Evolutionary conservation across 2,329 filamentous ascomycete genomes (phyloP).

Genomic region (Chrysoporthe cubensis): DNA sequence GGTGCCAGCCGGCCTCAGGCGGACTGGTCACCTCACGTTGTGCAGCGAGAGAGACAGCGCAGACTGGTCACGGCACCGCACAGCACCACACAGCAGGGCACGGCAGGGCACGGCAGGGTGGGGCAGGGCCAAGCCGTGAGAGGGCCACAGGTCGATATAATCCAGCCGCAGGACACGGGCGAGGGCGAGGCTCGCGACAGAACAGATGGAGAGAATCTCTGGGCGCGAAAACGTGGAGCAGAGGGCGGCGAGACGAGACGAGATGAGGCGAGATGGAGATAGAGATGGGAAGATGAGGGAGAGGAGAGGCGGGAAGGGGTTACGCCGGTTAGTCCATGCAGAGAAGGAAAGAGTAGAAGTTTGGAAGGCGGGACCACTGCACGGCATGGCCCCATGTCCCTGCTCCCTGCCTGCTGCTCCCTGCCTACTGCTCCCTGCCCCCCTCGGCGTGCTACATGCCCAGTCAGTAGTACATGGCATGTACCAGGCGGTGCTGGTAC

Average conservation of each 20-base stretch:
- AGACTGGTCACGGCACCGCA: background rate
- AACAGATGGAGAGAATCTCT: background rate
- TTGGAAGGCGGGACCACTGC: constrained; percentile 3
- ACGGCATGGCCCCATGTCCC: background rate
- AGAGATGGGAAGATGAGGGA: background rate
- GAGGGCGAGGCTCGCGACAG: background rate
- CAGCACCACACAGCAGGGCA: background rate
- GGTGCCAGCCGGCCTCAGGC: background rate
- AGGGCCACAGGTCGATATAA: constrained; percentile 7
- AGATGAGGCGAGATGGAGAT: background rate
- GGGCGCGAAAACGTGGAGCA: background rate
- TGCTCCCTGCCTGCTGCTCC: background rate
- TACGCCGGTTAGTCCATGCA: constrained; percentile 7
- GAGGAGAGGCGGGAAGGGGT: background rate
- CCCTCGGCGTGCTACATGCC: no score
- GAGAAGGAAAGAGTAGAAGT: constrained; percentile 15
- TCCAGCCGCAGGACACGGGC: background rate
- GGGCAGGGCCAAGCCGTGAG: background rate
- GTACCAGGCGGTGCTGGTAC: no score
- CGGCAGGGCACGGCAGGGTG: background rate
- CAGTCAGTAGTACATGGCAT: no score
- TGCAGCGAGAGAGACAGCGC: background rate
- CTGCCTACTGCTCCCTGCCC: background rate
- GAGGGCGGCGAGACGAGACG: background rate
- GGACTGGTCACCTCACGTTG: background rate